These are phyloP conservation scores for Cyberlindnera maclurae DNA, from an alignment of 805 yeast genomes.

Conservation along the genomic window DNA sequence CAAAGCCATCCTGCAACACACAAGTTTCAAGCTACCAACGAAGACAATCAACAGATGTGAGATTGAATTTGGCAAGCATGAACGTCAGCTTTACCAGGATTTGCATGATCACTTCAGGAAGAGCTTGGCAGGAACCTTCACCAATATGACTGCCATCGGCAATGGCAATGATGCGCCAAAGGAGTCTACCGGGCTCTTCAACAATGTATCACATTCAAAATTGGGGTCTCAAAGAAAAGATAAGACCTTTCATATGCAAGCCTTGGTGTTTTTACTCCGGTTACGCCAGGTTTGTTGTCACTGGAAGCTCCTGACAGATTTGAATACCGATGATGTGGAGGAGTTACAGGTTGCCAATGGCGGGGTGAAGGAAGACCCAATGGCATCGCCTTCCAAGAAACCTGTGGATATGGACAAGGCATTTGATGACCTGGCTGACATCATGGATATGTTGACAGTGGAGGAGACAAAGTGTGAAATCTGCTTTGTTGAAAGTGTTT, in stretches of 20 bases:
- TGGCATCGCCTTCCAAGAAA: slow-evolving; percentile 8
- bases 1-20: slow-evolving; percentile 28
- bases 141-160: not conserved
- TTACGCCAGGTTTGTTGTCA: slow-evolving; percentile 33
- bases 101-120: slow-evolving; percentile 15
- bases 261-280: slow-evolving; percentile 27
- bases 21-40: slow-evolving; percentile 17
- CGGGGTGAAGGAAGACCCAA: not conserved
- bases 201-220: slow-evolving; percentile 7
- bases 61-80: slow-evolving; percentile 23
- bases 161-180: not conserved
- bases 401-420: slow-evolving; percentile 11
- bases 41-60: slow-evolving; percentile 13
- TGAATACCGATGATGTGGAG: slow-evolving; percentile 11
- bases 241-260: slow-evolving; percentile 19
- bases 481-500: slow-evolving; percentile 13
- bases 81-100: slow-evolving; percentile 22
- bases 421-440: slow-evolving; percentile 16
- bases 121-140: slow-evolving; percentile 4
- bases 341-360: slow-evolving; percentile 7
- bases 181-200: slow-evolving; percentile 8
- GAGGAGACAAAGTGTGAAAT: slow-evolving; percentile 21
- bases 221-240: slow-evolving; percentile 6
- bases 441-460: slow-evolving; percentile 19
- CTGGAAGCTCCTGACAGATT: slow-evolving; percentile 19